Conservation (phyloP, 2,329 filamentous ascomycete species). For the Penicillium sp. region DNA sequence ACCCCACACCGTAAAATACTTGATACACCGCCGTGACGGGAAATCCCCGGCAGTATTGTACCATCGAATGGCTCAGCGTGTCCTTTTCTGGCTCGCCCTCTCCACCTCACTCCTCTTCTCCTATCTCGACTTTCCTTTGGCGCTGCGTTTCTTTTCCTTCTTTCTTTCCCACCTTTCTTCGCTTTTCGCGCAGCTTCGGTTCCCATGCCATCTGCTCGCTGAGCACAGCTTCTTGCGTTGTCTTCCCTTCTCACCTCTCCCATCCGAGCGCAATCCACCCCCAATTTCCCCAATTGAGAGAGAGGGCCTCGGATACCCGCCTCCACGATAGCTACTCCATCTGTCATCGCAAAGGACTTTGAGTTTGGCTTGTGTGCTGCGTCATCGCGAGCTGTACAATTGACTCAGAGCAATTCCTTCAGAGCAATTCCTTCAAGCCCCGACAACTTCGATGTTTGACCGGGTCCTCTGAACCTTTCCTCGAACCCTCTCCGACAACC, state of each 20-base stretch:
- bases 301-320: conserved; percentile 1
- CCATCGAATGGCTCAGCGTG: conserved; percentile 19
- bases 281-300: conserved; percentile 6
- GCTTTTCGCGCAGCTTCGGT: conserved; percentile 9
- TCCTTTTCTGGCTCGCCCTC: conserved; percentile 22
- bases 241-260: background rate
- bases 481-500: background rate
- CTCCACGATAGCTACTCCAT: conserved; percentile 6
- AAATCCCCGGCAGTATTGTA: conserved; percentile 14
- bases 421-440: background rate
- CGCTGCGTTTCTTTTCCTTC: conserved; percentile 6
- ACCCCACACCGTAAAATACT: background rate
- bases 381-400: background rate
- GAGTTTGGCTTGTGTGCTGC: background rate
- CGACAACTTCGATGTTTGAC: conserved; percentile 13
- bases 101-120: conserved; percentile 11
- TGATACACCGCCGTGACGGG: background rate
- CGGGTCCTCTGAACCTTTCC: conserved; percentile 6
- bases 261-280: conserved; percentile 15
- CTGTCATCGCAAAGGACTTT: background rate
- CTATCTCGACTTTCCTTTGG: conserved; percentile 19
- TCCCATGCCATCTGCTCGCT: conserved; percentile 9
- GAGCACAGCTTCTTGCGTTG: conserved; percentile 6
- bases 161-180: conserved; percentile 7
- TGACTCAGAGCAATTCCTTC: conserved; percentile 1